A percentile compares a stretch with the other conserved stretches of the same genome.
Evolutionary conservation across 78 protist genomes (phyloP).

Genomic region (Dictyostelium firmibasis): DNA sequence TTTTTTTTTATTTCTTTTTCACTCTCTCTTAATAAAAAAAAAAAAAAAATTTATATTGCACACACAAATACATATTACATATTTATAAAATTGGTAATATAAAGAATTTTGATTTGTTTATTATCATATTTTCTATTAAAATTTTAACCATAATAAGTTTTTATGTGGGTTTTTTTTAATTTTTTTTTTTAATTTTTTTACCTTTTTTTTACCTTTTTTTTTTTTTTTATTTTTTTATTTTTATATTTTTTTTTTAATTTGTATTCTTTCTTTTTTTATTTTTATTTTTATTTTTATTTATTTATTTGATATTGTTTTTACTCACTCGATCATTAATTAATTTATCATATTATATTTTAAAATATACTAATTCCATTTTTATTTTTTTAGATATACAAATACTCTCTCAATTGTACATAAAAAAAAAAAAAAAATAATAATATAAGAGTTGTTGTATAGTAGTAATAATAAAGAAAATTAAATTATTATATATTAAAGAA

Average conservation of each 20-base stretch:
- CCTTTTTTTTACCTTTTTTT: not conserved
- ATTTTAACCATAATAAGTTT: not conserved
- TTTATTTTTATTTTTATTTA: not conserved
- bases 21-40: not conserved
- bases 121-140: not conserved
- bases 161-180: not conserved
- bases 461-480: not conserved
- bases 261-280: not conserved
- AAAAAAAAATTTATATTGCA: not conserved
- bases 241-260: not conserved
- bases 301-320: not conserved
- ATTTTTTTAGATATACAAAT: not conserved
- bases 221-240: not conserved
- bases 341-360: no score
- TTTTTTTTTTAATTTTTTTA: not conserved
- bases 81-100: not conserved
- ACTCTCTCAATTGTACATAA: not conserved
- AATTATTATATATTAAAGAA: conserved; percentile 65
- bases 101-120: not conserved
- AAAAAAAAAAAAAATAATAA: not conserved
- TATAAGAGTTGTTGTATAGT: not conserved
- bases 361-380: not conserved
- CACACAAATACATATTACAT: not conserved
- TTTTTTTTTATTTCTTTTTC: not conserved
- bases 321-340: not conserved